These are phyloP conservation scores for Phylloporus gajari DNA, from an alignment of 1,284 basidiomycete genomes.

Conservation along the genomic window DNA sequence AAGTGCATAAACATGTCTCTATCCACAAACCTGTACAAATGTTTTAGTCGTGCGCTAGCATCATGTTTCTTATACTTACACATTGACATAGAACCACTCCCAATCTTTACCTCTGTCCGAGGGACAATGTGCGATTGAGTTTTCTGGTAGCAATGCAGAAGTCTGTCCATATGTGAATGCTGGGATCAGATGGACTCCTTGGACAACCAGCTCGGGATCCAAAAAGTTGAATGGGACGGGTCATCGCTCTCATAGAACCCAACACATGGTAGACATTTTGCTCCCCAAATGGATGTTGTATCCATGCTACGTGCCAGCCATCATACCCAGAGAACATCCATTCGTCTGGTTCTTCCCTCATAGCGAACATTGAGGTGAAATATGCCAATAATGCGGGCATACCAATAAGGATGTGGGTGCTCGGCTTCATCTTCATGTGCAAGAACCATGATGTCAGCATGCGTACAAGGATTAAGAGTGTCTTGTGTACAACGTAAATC, in stretches of 20 bases:
- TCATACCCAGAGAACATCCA: neutral
- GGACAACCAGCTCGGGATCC: neutral
- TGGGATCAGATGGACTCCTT: slow-evolving; percentile 1
- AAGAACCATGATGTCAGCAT: neutral
- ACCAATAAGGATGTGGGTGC: neutral
- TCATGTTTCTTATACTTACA: slow-evolving; percentile 35
- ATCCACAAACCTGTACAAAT: slow-evolving; percentile 46
- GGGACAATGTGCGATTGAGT: slow-evolving; percentile 34
- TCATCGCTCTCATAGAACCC: neutral
- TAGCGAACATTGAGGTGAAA: neutral
- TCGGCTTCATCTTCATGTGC: neutral
- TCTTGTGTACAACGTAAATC: slow-evolving; percentile 1
- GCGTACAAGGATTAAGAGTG: neutral
- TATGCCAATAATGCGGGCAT: neutral
- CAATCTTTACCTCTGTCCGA: slow-evolving; percentile 45
- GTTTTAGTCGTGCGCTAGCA: neutral
- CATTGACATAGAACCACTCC: slow-evolving; percentile 46
- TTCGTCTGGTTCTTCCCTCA: neutral
- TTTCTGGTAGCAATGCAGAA: slow-evolving; percentile 23
- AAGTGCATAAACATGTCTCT: slow-evolving; percentile 49
- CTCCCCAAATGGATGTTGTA: slow-evolving; percentile 1
- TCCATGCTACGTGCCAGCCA: neutral
- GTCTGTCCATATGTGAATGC: slow-evolving; percentile 36
- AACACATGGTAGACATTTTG: neutral
- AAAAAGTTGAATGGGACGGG: slow-evolving; percentile 3